Evolutionary conservation across 257 asterid genomes (phyloP).

Genomic region (Fraxinus excelsior): DNA sequence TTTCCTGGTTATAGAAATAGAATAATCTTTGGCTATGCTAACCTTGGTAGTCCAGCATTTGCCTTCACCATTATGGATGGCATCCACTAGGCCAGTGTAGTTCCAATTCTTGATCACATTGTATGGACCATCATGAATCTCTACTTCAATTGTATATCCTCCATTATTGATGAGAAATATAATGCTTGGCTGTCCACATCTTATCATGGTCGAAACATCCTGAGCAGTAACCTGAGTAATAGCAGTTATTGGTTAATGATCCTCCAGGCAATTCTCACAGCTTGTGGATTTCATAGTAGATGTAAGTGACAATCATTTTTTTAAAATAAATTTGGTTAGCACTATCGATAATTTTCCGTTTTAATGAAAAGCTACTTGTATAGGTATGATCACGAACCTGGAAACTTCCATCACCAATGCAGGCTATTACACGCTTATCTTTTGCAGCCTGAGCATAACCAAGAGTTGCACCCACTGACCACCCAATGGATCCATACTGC

Average conservation of each 20-base stretch:
- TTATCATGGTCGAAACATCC: conserved; percentile 56
- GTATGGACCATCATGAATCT: conserved; percentile 62
- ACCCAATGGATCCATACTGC: conserved; percentile 61
- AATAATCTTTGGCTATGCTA: background rate
- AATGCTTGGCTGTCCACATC: conserved; percentile 44
- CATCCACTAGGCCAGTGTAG: conserved; percentile 55
- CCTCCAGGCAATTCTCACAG: background rate
- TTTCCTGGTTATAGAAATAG: background rate
- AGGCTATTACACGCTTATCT: conserved; percentile 51
- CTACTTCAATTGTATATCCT: conserved; percentile 63
- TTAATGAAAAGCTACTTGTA: background rate
- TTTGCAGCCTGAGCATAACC: conserved; percentile 56
- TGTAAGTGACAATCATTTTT: background rate
- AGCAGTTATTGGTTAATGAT: background rate
- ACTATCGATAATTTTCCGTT: too few species aligned
- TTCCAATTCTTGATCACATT: conserved; percentile 66
- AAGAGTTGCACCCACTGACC: conserved; percentile 62
- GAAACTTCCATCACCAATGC: conserved; percentile 57
- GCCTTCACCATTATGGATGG: conserved; percentile 60
- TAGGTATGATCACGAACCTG: conserved; percentile 30
- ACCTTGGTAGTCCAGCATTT: conserved; percentile 68
- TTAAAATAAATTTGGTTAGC: background rate
- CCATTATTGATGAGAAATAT: conserved; percentile 62
- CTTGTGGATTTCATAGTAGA: background rate
- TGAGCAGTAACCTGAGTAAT: conserved; percentile 60